Evolutionary conservation across 306 rosid genomes (phyloP).

Genomic region (Cicer arietinum): DNA sequence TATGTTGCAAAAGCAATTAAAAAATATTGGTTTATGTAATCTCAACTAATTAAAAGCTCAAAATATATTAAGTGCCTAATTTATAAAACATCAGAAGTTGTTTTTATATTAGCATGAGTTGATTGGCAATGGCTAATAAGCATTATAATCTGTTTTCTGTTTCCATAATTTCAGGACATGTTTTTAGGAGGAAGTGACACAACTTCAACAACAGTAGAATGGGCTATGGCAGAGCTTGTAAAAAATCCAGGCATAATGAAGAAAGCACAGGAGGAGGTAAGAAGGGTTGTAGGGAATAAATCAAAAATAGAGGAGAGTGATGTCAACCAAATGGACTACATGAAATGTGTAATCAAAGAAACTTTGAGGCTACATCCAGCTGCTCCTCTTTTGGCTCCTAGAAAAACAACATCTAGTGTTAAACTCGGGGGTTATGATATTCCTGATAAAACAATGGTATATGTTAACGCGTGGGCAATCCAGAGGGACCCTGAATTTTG

Average conservation of each 20-base stretch:
- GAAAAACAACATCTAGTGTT: conserved; percentile 40
- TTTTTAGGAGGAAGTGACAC: conserved; percentile 53
- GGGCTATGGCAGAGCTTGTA: conserved; percentile 52
- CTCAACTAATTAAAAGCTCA: neutral
- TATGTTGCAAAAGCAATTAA: neutral
- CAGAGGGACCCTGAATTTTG: conserved; percentile 47
- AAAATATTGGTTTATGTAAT: neutral
- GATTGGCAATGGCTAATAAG: neutral
- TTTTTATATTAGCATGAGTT: neutral
- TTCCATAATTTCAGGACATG: conserved; percentile 51
- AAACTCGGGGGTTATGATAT: conserved; percentile 52
- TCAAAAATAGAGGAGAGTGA: conserved; percentile 47
- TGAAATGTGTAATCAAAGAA: conserved; percentile 57
- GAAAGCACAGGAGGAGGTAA: conserved; percentile 63
- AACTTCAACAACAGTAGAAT: conserved; percentile 47
- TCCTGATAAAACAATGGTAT: conserved; percentile 46
- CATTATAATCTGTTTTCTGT: neutral
- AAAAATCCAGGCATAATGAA: conserved; percentile 30
- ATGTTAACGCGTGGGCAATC: conserved; percentile 55
- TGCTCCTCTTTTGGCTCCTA: conserved; percentile 47
- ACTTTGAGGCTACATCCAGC: conserved; percentile 58
- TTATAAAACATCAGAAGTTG: neutral
- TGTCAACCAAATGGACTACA: conserved; percentile 51
- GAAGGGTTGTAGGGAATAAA: conserved; percentile 55
- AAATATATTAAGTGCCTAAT: neutral